A percentile compares a stretch with the other conserved stretches of the same genome.
phyloP scores from a whole-genome alignment of 257 asterid genomes.

The Primulina huaijiensis region DNA sequence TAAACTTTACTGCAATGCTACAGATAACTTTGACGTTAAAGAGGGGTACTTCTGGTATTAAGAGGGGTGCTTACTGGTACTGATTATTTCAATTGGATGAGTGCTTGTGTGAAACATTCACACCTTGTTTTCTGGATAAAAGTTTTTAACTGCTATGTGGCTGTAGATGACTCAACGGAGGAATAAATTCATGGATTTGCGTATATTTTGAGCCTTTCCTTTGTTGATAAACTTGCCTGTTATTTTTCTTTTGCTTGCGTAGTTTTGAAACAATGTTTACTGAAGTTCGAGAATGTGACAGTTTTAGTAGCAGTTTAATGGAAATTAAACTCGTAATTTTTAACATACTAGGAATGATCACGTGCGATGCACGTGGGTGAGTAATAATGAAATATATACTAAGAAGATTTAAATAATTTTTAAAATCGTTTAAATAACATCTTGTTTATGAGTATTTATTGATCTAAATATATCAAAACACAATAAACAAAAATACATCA shows the following conservation, averaged over 20 bases:
- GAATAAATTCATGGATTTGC: no score
- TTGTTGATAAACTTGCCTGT: neutral
- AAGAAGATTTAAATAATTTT: no score
- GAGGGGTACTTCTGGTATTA: neutral
- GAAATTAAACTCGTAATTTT: neutral
- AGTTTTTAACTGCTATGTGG: neutral
- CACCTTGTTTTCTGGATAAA: neutral
- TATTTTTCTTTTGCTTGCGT: neutral
- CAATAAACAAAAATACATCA: no score
- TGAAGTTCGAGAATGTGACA: neutral
- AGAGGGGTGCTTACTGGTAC: neutral
- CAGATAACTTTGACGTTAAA: neutral
- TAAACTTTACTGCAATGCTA: neutral
- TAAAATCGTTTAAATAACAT: no score
- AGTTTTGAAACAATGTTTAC: neutral
- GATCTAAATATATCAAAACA: no score
- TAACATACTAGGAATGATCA: no score
- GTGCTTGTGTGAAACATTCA: neutral
- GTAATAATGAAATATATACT: no score
- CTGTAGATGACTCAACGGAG: neutral
- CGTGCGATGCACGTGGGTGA: no score
- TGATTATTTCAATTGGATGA: conserved; percentile 5
- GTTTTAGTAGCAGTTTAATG: neutral
- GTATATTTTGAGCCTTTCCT: neutral
- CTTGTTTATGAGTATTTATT: no score